Evolutionary conservation across 208 protist species (phyloP), one percentile per base, ranked within the genome.

Genomic region (Crithidia acanthocephali): DNA sequence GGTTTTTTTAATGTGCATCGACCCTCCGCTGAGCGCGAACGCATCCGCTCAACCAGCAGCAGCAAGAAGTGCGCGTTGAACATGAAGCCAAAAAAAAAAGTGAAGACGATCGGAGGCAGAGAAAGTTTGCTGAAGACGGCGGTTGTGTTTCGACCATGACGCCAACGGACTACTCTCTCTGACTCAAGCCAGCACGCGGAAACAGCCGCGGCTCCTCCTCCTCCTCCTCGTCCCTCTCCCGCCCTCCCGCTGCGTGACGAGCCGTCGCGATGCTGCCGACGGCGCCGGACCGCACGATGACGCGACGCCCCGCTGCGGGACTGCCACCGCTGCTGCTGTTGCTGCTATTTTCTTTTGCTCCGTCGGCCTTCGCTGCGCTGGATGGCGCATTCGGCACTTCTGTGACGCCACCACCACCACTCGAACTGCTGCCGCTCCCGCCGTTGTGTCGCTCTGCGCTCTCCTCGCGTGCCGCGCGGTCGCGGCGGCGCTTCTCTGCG

Each of bases 401-500:
- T n/a, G 1, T 32, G 11, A 20, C 22, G 6, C 22, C 20, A 10
- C 4, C n/a, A n/a, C n/a, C 33, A 15, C 1, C 22, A 8, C 16
- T 23, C 22, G 35, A 2, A 23, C 16, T 48, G 4, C 18, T 57
- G 42, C 8, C 37, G 45, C 18, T 53, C 23, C 42, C 25, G 63
- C 25, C 59, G n/a, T 48, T 68, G 18, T 48, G 18, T 11, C 11
- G 28, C 64, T 30, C 22, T 48, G 33, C 45, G 11, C 42, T 35
- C 10, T 56, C 55, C 28, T 69, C 76, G 2, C 63, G 59, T 11
- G 56, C 69, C 7, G 42, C 64, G 9, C 76, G 72, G 18, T 82
- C 74, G 8, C 71, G 76, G 15, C 77, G 72, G 2, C 81, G 81
- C 52, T 80, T 86, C 61, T 79, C 81, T 37, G 72, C 67, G 5